These are phyloP conservation scores for Peronospora farinosa DNA, from an alignment of 352 stramenopile species.

Conservation along the genomic window DNA sequence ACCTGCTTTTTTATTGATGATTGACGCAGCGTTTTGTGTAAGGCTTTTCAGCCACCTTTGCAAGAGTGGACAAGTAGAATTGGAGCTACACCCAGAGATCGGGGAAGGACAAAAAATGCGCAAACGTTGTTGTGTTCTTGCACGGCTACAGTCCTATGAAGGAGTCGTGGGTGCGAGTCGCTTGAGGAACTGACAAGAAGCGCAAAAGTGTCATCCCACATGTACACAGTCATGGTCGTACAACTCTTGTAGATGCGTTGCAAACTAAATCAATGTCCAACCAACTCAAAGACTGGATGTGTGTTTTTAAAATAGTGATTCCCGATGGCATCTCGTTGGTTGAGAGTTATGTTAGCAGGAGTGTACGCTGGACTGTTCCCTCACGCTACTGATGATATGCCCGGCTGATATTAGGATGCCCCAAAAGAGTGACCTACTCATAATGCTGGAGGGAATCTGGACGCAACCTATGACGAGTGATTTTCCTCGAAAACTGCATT, in stretches of 20 bases:
- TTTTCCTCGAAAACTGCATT: slow-evolving; percentile 55
- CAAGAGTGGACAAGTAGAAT: slow-evolving; percentile 42
- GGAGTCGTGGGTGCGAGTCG: slow-evolving; percentile 54
- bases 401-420: slow-evolving; percentile 61
- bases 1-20: slow-evolving; percentile 25
- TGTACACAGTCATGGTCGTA: slow-evolving; percentile 55
- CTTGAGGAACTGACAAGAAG: slow-evolving; percentile 38
- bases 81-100: slow-evolving; percentile 67
- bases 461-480: slow-evolving; percentile 23
- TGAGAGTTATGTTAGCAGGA: slow-evolving; percentile 59
- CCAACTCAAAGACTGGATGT: too few relatives aligned
- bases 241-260: slow-evolving; percentile 34
- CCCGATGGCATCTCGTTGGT: slow-evolving; percentile 46
- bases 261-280: slow-evolving; percentile 43
- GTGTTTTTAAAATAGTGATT: too few relatives aligned
- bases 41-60: slow-evolving; percentile 42
- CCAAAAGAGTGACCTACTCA: slow-evolving; percentile 50
- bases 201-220: slow-evolving; percentile 57
- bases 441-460: slow-evolving; percentile 49
- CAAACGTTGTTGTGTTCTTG: slow-evolving; percentile 53
- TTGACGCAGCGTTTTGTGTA: slow-evolving; percentile 47
- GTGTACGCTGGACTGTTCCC: slow-evolving; percentile 65
- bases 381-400: slow-evolving; percentile 61
- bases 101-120: slow-evolving; percentile 27
- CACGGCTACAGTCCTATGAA: slow-evolving; percentile 68